These are phyloP conservation scores for Gossypium stocksii DNA, from an alignment of 345 rosid species.

Conservation along the genomic window DNA sequence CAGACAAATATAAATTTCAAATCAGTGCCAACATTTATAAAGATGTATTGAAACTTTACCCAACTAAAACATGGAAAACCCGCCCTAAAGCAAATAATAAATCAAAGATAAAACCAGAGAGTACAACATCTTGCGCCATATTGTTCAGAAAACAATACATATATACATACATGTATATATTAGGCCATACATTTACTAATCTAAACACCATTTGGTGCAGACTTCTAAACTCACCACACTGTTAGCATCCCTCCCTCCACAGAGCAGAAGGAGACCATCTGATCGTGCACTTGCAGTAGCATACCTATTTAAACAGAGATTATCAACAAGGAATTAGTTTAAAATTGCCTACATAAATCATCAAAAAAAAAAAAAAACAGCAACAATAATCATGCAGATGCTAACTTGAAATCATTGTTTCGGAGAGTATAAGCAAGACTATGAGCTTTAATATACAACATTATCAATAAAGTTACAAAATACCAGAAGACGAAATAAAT, in stretches of 20 bases:
- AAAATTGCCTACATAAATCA: not conserved
- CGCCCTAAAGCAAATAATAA: not conserved
- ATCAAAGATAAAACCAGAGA: not conserved
- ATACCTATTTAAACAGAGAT: conserved; percentile 54
- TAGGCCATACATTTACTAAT: not conserved
- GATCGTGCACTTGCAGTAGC: conserved; percentile 99
- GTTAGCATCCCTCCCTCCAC: conserved; percentile 96
- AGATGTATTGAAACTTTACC: not conserved
- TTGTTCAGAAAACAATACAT: not conserved
- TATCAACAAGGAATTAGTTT: conserved; percentile 12
- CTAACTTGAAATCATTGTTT: not conserved
- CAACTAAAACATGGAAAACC: not conserved
- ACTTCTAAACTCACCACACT: conserved; percentile 72
- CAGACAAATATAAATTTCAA: not conserved
- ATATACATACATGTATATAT: not conserved
- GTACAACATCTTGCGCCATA: not conserved
- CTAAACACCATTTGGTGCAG: not conserved
- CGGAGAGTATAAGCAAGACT: not conserved
- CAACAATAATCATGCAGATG: not conserved
- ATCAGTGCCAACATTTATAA: not conserved
- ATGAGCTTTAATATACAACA: not conserved
- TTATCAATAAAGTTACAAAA: not conserved
- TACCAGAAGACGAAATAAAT: not conserved
- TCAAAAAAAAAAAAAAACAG: not conserved
- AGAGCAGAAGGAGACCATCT: conserved; percentile 98